Conservation (phyloP, 2,329 filamentous ascomycete species). For the Paracamarosporium sp. region DNA sequence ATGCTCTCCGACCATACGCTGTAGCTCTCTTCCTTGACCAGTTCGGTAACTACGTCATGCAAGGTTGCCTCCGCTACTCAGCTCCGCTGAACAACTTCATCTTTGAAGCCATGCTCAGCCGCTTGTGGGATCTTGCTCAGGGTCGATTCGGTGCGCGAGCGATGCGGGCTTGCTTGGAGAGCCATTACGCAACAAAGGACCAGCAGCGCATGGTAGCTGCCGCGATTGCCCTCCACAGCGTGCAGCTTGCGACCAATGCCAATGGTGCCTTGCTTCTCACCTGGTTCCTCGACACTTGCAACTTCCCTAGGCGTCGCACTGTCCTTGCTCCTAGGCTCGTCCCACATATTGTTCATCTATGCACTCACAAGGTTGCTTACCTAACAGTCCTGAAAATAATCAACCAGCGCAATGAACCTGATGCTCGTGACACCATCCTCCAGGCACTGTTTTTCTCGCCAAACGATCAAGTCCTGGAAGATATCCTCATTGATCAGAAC, state of each 20-base stretch:
- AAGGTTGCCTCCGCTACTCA: slow-evolving; percentile 93
- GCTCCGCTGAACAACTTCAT: slow-evolving; percentile 93
- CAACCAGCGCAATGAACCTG: slow-evolving; percentile 93
- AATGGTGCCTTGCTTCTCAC: slow-evolving; percentile 94
- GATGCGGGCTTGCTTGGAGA: slow-evolving; percentile 96
- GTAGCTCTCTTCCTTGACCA: slow-evolving; percentile 95
- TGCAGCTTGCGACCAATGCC: slow-evolving; percentile 93
- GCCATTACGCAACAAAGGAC: slow-evolving; percentile 91
- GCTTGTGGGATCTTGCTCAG: slow-evolving; percentile 92
- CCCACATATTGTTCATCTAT: slow-evolving; percentile 90
- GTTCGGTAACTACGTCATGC: slow-evolving; percentile 97
- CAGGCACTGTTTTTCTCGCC: slow-evolving; percentile 91
- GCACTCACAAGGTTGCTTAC: slow-evolving; percentile 98
- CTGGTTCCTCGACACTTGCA: slow-evolving; percentile 98
- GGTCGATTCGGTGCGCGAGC: slow-evolving; percentile 93
- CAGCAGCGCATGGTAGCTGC: slow-evolving; percentile 95
- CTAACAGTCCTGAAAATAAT: slow-evolving; percentile 97
- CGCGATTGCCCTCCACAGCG: slow-evolving; percentile 93
- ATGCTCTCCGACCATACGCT: slow-evolving; percentile 83
- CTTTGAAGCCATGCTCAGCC: slow-evolving; percentile 94
- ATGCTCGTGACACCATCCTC: slow-evolving; percentile 88
- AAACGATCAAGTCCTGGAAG: slow-evolving; percentile 85
- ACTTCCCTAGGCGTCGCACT: slow-evolving; percentile 87
- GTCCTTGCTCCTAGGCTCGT: slow-evolving; percentile 91
- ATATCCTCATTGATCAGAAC: slow-evolving; percentile 87